Percentiles rank a stretch among this genome's conserved stretches.
Conservation (phyloP, 495 filamentous ascomycete genomes). For the Hamigera avellanea region DNA sequence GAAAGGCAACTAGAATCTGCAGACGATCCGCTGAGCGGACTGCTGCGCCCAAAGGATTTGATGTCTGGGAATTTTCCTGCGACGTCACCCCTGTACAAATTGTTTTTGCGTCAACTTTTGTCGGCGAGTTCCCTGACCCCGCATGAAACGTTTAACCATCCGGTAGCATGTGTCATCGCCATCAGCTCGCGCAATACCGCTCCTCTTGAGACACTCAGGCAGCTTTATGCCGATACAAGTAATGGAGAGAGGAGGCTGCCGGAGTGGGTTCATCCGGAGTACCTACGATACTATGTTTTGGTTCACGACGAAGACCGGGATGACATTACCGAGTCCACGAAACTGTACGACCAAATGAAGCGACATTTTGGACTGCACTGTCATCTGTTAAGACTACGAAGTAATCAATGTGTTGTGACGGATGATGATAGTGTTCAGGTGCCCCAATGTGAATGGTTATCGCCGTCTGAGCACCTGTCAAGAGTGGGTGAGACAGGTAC, state of each 20-base stretch:
- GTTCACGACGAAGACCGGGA: conserved; percentile 95
- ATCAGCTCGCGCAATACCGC: conserved; percentile 76
- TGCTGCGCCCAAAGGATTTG: conserved; percentile 24
- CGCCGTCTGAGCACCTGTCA: conserved; percentile 72
- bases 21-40: conserved; percentile 20
- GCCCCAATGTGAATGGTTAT: conserved; percentile 76
- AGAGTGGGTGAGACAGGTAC: conserved; percentile 54
- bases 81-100: conserved; percentile 57
- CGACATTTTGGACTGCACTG: conserved; percentile 92
- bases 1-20: conserved; percentile 30
- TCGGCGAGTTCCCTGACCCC: conserved; percentile 64
- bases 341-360: conserved; percentile 95
- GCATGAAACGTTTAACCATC: conserved; percentile 89
- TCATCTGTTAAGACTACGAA: conserved; percentile 76
- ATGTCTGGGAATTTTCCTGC: conserved; percentile 13
- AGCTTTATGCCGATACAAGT: conserved; percentile 67
- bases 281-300: conserved; percentile 87
- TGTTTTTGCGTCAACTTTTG: conserved; percentile 73
- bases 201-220: conserved; percentile 74
- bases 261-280: conserved; percentile 76
- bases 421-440: conserved; percentile 85
- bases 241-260: conserved; percentile 57
- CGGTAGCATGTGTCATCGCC: conserved; percentile 90
- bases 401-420: conserved; percentile 71
- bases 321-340: conserved; percentile 79